Base-by-base conservation (phyloP, 2,329 filamentous ascomycete species). In the Pleomassaria siparia region DNA sequence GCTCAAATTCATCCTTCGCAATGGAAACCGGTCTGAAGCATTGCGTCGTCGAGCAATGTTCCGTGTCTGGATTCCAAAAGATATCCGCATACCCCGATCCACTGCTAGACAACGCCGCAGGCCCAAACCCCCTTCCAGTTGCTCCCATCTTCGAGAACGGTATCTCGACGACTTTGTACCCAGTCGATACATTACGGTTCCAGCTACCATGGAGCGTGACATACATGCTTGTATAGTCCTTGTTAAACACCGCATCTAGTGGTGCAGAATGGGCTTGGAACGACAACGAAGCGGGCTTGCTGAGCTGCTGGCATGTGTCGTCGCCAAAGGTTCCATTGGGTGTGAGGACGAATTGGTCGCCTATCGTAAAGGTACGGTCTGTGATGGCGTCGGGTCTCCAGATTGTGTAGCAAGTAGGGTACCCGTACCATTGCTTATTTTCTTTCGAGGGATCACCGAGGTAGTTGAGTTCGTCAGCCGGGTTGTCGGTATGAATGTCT, bases 381-480 rank as follows among this genome's bases (percentile, higher is more conserved):
- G 59, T 56, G 37, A 66, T 62, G 4, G 30, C 41, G 1, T 44
- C 45, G 7, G 64, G 62, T 20, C 53, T 37, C 83, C 84, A 88
- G 13, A 84, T 72, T 0, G 85, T 76, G 58, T 84, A 85, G 71
- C 86, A 89, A 35, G 77, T 71, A 2, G 87, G 86, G 61, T 88
- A 89, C 8, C 86, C 86, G 60, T 84, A 86, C 69, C 87, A 87
- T 3, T 67, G 53, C 18, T 65, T 75, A 60, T 78, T 70, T 22
- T 69, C 55, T 30, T 47, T 54, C 0, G 55, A 39, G 0, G 76
- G 76, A 25, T 76, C 74, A 2, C 86, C 85, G 44, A 86, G 79
- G 64, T 80, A 87, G 67, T 89, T 89, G 62, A 89, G 72, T 67
- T 89, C 84, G 60, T 89, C 86, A n/a, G 77, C 86, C 0, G 86